Base-by-base conservation (phyloP, 768 basidiomycete species). In the Mycena sanguinolenta region DNA sequence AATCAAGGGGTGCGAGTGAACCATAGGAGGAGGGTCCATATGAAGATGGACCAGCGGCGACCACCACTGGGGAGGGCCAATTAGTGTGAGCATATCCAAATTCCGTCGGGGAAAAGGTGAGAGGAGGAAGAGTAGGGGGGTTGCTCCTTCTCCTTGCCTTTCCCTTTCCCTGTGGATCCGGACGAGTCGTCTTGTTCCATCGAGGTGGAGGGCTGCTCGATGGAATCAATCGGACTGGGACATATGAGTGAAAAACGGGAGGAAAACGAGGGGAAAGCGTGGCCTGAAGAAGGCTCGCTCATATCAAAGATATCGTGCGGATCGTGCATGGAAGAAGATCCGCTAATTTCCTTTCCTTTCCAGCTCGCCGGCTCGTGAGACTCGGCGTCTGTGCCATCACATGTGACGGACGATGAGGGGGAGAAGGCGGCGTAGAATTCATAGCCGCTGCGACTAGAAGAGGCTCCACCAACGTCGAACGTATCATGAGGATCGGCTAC, bases 81-180 rank as follows among this genome's bases (percentile, higher is more conserved):
- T 78, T 78, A 54, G 82, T 77, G 58, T 83, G 76, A 30, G 75
- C 77, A 74, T 85, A 87, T 60, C 79, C 81, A 70, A 92, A 83
- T 65, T 84, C 83, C 42, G 91, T 82, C 34, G 88, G 83, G 59
- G 88, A 83, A 75, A 94, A 90, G 36, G 85, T 81, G 67, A 93
- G 83, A 70, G 92, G 91, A 68, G 92, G 91, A 69, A 93, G 84
- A 77, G 84, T 83, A 67, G n/a, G 92, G 90, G 54, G 91, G 87
- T 38, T 77, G 67, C 76, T 84, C 82, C 74, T 77, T 80, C 62
- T 84, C 90, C 80, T 87, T 92, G 74, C 85, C 89, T 81, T 91
- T 94, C 32, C 86, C 87, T 76, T 88, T 87, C 65, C 80, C 75
- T 10, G 65, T n/a, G 71, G 75, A 60, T 28, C 42, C 50, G 16